Conservation (phyloP, 768 basidiomycete genomes). For the Leccinum barrowsii region DNA sequence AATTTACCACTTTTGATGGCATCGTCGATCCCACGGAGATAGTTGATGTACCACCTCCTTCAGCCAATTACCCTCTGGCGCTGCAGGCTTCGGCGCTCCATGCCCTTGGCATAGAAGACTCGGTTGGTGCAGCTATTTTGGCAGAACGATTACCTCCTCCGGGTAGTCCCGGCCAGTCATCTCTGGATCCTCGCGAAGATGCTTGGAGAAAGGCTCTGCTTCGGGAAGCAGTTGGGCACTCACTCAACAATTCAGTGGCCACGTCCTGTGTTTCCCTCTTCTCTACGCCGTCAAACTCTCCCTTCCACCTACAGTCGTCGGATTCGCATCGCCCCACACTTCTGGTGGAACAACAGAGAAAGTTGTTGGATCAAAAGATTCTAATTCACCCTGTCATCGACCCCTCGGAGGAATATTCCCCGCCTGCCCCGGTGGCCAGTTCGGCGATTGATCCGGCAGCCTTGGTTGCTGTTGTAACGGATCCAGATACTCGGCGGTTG, state of each 20-base stretch:
- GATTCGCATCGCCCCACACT: conserved; percentile 22
- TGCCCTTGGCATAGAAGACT: conserved; percentile 71
- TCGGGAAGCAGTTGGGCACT: conserved; percentile 75
- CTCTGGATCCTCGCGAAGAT: conserved; percentile 53
- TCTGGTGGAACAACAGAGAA: conserved; percentile 23
- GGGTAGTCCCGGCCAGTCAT: conserved; percentile 56
- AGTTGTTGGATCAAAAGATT: conserved; percentile 42
- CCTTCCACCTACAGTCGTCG: conserved; percentile 19
- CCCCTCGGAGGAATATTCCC: conserved; percentile 30
- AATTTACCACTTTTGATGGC: conserved; percentile 42
- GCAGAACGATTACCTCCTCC: conserved; percentile 72
- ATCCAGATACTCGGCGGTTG: conserved; percentile 34
- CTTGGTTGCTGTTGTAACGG: conserved; percentile 16
- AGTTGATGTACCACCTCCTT: conserved; percentile 73
- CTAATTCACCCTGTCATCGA: conserved; percentile 39
- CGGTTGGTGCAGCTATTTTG: conserved; percentile 69
- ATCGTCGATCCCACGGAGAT: conserved; percentile 82
- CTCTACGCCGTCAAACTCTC: conserved; percentile 38
- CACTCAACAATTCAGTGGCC: conserved; percentile 57
- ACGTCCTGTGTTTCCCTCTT: conserved; percentile 31
- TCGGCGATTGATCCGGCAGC: conserved; percentile 6
- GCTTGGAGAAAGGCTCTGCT: conserved; percentile 76
- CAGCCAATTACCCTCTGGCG: conserved; percentile 66
- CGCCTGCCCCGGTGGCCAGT: conserved; percentile 16
- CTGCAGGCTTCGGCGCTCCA: conserved; percentile 72